Base-by-base conservation (phyloP, 768 basidiomycete genomes). In the Neoboletus subvelutipes region DNA sequence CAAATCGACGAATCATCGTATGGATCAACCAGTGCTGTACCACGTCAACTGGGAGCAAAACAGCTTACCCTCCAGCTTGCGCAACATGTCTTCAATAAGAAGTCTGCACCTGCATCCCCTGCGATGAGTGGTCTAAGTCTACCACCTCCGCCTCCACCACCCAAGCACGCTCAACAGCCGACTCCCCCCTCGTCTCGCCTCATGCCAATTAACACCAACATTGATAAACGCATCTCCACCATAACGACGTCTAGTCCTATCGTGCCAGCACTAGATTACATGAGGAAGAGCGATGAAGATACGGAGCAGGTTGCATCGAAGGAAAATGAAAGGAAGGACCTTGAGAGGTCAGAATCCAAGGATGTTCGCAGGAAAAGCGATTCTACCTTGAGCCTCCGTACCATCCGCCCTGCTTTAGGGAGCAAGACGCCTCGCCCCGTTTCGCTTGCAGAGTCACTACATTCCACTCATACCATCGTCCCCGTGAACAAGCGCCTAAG, bases 291-390 rank as follows among this genome's bases (percentile, higher is more conserved):
- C 24, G 77, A 76, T 58, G 76, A 77, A 57, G 61, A 61, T 59
- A 61, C 43, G 54, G 70, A 68, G 18, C 62, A 58, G 31, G 13
- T 56, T 3, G 50, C 53, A 52, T 55, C 52, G 33, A 67, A 65
- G 57, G 69, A 66, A 60, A 67, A 57, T 34, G 66, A 64, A 45
- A 61, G 58, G 62, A 76, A 64, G 48, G 73, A 74, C 29, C 54
- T 61, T 28, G 73, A 72, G 45, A 63, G 73, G 67, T 64, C 57
- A 42, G 79, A 81, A 45, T 69, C 69, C 65, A 91, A 87, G 75
- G 90, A 92, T 60, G 77, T 78, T 33, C 88, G 89, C 86, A 76
- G 90, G 65, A 89, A 88, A 73, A 90, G 89, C 63, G 90, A 92
- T 71, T 85, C 90, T 7, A 90, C 88, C n/a, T 83, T 86, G 67